A percentile compares a stretch with the other conserved stretches of the same genome.
These are phyloP conservation scores for Sugiyamaella boreocaroliniensis DNA, from an alignment of 805 yeast species.

Conservation along the genomic window DNA sequence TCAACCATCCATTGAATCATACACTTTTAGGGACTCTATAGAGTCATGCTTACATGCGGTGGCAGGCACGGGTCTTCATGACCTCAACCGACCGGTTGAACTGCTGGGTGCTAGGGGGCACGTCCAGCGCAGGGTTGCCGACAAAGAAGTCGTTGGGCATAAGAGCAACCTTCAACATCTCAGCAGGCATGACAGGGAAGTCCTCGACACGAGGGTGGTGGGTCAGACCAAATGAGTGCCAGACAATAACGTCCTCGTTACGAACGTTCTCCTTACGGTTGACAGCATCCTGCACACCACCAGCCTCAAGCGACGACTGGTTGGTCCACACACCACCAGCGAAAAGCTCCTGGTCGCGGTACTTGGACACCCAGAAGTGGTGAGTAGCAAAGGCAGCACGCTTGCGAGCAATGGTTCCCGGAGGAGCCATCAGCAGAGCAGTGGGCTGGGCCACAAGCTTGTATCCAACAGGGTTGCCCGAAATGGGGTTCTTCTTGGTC, in stretches of 20 bases:
- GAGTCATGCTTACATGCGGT: conserved; percentile 6
- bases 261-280: conserved; percentile 56
- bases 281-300: conserved; percentile 65
- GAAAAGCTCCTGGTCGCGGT: conserved; percentile 61
- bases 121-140: conserved; percentile 69
- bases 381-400: conserved; percentile 74
- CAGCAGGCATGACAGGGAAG: conserved; percentile 88
- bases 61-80: conserved; percentile 24
- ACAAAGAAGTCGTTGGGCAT: conserved; percentile 71
- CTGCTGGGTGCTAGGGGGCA: conserved; percentile 61
- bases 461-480: conserved; percentile 72
- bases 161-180: conserved; percentile 60
- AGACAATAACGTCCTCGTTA: conserved; percentile 68
- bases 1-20: not conserved
- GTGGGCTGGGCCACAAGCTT: conserved; percentile 70
- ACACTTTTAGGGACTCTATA: not conserved
- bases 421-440: conserved; percentile 69
- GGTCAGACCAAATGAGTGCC: conserved; percentile 79
- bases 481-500: conserved; percentile 58
- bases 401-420: conserved; percentile 56
- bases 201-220: conserved; percentile 80
- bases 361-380: conserved; percentile 78
- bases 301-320: conserved; percentile 66
- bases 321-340: conserved; percentile 87
- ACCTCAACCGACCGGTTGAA: conserved; percentile 55